These are phyloP conservation scores for Stachybotrys chartarum DNA, from an alignment of 2,329 filamentous ascomycete species.

Conservation along the genomic window DNA sequence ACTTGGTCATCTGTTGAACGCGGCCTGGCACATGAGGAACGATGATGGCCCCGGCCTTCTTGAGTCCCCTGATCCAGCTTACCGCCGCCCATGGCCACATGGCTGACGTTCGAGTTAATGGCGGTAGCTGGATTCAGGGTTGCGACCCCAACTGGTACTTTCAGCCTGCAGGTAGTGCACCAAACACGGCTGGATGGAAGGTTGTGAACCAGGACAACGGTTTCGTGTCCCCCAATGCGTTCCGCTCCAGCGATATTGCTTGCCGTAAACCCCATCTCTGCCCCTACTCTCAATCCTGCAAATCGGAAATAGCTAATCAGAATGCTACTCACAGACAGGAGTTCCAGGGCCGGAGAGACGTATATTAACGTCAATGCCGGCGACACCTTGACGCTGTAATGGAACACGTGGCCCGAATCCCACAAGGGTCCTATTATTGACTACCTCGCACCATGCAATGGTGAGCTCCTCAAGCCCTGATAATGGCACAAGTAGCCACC, in stretches of 20 bases:
- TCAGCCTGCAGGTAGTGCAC: background rate
- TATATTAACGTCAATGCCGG: background rate
- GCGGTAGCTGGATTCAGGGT: background rate
- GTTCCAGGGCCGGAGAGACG: background rate
- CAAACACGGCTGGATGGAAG: background rate
- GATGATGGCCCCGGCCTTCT: background rate
- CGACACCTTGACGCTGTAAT: background rate
- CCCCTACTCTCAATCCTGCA: background rate
- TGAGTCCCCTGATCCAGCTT: background rate
- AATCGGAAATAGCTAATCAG: background rate
- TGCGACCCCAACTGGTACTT: background rate
- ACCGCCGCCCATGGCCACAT: background rate
- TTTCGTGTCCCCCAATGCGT: background rate
- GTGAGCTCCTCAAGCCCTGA: background rate
- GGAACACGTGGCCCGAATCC: background rate
- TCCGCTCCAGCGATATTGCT: background rate
- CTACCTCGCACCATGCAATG: background rate
- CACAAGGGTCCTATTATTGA: background rate
- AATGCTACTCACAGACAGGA: background rate
- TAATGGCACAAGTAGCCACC: too few relatives aligned
- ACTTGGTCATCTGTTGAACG: too few relatives aligned
- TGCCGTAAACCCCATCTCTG: background rate
- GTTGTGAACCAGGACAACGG: background rate
- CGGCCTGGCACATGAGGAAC: too few relatives aligned
- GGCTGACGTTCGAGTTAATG: background rate